Conservation (phyloP, 441 rosid species). For the Melastoma candidum region DNA sequence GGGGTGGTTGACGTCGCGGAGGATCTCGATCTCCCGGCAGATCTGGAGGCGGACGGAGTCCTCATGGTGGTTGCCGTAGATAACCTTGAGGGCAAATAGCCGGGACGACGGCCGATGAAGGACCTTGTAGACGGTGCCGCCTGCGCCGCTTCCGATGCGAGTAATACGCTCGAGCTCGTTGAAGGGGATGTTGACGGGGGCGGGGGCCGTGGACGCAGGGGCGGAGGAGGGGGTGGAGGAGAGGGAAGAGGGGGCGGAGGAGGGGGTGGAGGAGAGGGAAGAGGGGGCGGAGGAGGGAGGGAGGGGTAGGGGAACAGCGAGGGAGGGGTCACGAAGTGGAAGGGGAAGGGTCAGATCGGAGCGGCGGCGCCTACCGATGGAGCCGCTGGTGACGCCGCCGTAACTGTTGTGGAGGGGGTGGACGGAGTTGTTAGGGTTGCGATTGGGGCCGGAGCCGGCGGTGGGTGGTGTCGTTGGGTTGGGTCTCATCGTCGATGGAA, state of each 20-base stretch:
- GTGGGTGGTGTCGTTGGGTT: too few relatives aligned
- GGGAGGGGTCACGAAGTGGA: not conserved
- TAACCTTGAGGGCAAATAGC: conserved; percentile 11
- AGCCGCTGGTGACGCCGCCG: too few relatives aligned
- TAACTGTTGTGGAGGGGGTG: too few relatives aligned
- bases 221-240: not conserved
- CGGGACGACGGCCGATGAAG: conserved; percentile 12
- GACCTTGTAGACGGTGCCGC: conserved; percentile 13
- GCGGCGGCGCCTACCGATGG: conserved; percentile 5
- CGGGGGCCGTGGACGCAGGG: not conserved
- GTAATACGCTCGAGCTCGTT: conserved; percentile 10
- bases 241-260: not conserved
- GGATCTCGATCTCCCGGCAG: conserved; percentile 9
- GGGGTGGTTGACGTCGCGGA: conserved; percentile 5
- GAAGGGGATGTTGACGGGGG: not conserved
- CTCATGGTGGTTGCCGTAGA: conserved; percentile 5
- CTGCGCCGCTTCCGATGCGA: conserved; percentile 12
- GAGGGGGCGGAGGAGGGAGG: conserved; percentile 1
- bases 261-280: not conserved
- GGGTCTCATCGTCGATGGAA: too few relatives aligned
- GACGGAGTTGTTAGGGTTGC: too few relatives aligned
- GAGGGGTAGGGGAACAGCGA: conserved; percentile 11
- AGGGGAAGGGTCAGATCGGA: conserved; percentile 3
- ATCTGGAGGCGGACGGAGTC: conserved; percentile 7
- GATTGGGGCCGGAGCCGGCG: too few relatives aligned